A percentile compares a stretch with the other conserved stretches of the same genome.
These are phyloP conservation scores for Fusarium buharicum DNA, from an alignment of 2,329 filamentous ascomycete genomes.

Conservation along the genomic window DNA sequence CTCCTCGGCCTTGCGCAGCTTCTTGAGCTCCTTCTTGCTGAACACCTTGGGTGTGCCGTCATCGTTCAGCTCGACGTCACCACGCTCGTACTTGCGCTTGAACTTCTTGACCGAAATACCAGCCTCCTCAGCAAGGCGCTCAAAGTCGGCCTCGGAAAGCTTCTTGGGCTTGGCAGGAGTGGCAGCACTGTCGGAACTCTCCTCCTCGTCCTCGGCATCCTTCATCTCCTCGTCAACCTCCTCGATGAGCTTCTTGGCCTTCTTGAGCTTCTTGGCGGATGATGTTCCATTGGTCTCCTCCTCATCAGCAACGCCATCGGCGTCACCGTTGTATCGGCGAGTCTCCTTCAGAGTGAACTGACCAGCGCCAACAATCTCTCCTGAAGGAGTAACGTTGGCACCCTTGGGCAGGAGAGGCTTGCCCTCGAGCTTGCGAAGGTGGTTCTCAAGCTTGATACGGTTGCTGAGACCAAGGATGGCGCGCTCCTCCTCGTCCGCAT, in stretches of 20 bases:
- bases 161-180: slow-evolving; percentile 54
- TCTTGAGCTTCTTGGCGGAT: slow-evolving; percentile 50
- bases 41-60: slow-evolving; percentile 74
- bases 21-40: slow-evolving; percentile 82
- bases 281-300: slow-evolving; percentile 59
- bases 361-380: slow-evolving; percentile 69
- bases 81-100: slow-evolving; percentile 80
- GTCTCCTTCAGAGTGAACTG: slow-evolving; percentile 95
- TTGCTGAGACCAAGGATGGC: slow-evolving; percentile 79
- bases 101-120: slow-evolving; percentile 80
- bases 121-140: slow-evolving; percentile 70
- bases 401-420: slow-evolving; percentile 85
- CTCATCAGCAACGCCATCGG: slow-evolving; percentile 81
- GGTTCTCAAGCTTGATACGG: slow-evolving; percentile 78
- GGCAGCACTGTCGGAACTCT: slow-evolving; percentile 45
- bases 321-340: slow-evolving; percentile 93
- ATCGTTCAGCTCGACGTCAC: slow-evolving; percentile 73
- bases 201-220: slow-evolving; percentile 54
- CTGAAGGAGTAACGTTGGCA: slow-evolving; percentile 78
- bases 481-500: slow-evolving; percentile 89
- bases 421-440: slow-evolving; percentile 83
- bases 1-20: slow-evolving; percentile 72
- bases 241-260: slow-evolving; percentile 56
- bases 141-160: slow-evolving; percentile 66
- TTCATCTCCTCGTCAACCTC: slow-evolving; percentile 58